These are phyloP conservation scores for Adansonia grandidieri DNA, from an alignment of 441 rosid species.

Conservation along the genomic window DNA sequence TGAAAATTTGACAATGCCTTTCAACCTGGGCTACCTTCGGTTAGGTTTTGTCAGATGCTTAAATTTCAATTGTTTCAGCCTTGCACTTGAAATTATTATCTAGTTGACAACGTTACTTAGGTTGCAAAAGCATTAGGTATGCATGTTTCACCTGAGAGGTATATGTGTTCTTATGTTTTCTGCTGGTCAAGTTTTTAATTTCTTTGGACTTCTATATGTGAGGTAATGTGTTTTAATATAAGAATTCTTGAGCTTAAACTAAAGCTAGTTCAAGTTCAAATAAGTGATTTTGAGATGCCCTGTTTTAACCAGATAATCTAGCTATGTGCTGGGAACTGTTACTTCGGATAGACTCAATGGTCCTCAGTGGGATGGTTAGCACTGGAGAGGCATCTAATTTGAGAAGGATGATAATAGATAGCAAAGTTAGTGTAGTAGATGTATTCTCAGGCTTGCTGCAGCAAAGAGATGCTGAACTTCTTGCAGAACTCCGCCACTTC, in stretches of 20 bases:
- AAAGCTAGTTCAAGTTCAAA: not conserved
- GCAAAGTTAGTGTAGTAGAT: constrained; percentile 53
- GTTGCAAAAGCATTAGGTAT: constrained; percentile 4
- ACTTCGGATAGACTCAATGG: constrained; percentile 78
- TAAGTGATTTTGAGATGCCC: constrained; percentile 20
- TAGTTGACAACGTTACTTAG: not conserved
- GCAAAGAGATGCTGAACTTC: constrained; percentile 58
- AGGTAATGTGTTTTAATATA: constrained; percentile 18
- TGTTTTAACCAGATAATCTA: constrained; percentile 49
- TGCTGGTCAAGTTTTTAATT: constrained; percentile 12
- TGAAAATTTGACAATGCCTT: not conserved
- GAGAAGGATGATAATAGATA: constrained; percentile 55
- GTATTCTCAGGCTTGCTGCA: constrained; percentile 45
- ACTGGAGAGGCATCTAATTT: constrained; percentile 63
- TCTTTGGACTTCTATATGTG: not conserved
- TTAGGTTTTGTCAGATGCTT: not conserved
- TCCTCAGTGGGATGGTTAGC: constrained; percentile 57
- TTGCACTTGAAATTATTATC: not conserved
- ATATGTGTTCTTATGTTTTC: not conserved
- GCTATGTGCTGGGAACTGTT: constrained; percentile 64
- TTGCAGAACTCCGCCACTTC: constrained; percentile 62
- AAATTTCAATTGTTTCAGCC: not conserved
- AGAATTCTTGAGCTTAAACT: constrained; percentile 17
- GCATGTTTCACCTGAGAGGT: not conserved
- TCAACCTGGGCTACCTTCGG: not conserved